These are phyloP conservation scores for Parathielavia appendiculata DNA, from an alignment of 495 filamentous ascomycete species.

Conservation along the genomic window DNA sequence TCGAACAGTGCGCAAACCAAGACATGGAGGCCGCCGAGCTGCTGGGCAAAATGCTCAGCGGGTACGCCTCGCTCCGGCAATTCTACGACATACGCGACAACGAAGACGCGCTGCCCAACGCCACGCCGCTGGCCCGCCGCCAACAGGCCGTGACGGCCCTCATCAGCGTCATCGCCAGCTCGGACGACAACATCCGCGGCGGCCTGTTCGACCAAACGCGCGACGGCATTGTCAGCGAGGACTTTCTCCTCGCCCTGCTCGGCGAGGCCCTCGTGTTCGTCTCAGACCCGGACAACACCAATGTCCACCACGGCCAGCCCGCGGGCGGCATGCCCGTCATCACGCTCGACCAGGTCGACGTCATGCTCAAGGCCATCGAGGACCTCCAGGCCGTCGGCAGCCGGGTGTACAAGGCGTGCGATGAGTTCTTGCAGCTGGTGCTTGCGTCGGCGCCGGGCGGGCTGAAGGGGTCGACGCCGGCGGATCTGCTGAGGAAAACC, in stretches of 20 bases:
- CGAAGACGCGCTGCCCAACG: constrained; percentile 35
- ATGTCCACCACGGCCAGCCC: constrained; percentile 22
- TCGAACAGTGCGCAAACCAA: constrained; percentile 57
- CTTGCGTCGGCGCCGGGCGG: constrained; percentile 40
- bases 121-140: constrained; percentile 46
- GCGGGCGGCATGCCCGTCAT: constrained; percentile 37
- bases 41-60: constrained; percentile 76
- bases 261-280: constrained; percentile 78
- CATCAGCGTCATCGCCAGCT: constrained; percentile 71
- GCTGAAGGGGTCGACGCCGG: constrained; percentile 50
- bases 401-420: constrained; percentile 62
- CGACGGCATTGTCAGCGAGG: constrained; percentile 76
- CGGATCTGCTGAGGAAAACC: constrained; percentile 62
- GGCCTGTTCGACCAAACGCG: constrained; percentile 75
- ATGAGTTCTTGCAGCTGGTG: constrained; percentile 61
- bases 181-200: constrained; percentile 81
- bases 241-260: constrained; percentile 74
- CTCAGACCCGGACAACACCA: constrained; percentile 45
- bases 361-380: constrained; percentile 72
- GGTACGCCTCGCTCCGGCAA: constrained; percentile 79
- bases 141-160: constrained; percentile 66
- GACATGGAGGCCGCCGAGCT: constrained; percentile 75
- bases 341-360: constrained; percentile 61
- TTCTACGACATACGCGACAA: constrained; percentile 81
- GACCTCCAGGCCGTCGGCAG: constrained; percentile 72